Evolutionary conservation across 495 filamentous ascomycete species (phyloP), one percentile per base, ranked within the genome.

Genomic region (Lentithecium fluviatile): DNA sequence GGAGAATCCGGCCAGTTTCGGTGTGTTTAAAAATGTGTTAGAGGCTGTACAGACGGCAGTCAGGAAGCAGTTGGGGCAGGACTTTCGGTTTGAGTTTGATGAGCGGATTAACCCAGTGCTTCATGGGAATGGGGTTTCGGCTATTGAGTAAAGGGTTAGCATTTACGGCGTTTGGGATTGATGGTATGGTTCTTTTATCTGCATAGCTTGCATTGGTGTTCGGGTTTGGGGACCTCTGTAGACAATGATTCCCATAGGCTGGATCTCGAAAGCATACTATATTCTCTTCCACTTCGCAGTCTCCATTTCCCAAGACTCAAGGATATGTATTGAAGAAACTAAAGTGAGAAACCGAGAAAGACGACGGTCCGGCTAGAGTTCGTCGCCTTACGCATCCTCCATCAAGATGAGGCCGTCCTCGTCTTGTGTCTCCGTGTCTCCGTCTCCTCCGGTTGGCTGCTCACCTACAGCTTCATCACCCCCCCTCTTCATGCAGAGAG

Each of bases 21-120:
- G 71, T 38, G 70, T 73, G 10, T 71, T 71, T 57, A 56, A 56
- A 25, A 73, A 73, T 40, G 71, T 73, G 8, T 42, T 73, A 11
- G 67, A 71, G 25, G 71, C 69, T 6, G 69, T 71, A 6, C 37
- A 70, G 71, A 67, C 64, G 23, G 71, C 69, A 6, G 55, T 70
- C 6, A 48, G 52, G 49, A 73, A 73, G 47, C 58, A 73, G 54
- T 42, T 73, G 36, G 71, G 71, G 6, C 17, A 69, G 52, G 62
- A 71, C 52, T 73, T 71, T 60, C 40, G 46, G 10, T 71, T 73
- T 42, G 66, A 69, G 55, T 73, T 68, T 45, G 63, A 70, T 72
- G 77, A 56, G 67, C 42, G 66, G 55, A 77, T 88, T 59, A 89
- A 88, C 75, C 85, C 84, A 19, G 81, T 87, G n/a, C 72, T 82